Percentiles rank a stretch among this genome's conserved stretches.
Conservation (phyloP, 768 basidiomycete species). For the Royoungia palumana region DNA sequence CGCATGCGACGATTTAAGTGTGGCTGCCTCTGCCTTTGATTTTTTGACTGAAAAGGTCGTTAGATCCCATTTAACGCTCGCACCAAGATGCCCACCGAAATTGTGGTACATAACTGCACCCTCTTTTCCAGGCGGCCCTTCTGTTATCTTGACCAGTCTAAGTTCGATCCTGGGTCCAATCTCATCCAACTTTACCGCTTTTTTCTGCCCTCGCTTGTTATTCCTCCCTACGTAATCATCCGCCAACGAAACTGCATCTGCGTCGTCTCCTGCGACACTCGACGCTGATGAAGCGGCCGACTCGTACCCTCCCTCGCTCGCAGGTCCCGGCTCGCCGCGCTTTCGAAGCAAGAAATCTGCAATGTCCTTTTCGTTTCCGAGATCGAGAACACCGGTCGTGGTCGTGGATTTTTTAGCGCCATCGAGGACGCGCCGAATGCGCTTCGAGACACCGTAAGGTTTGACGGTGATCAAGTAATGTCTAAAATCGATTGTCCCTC, state of each 20-base stretch:
- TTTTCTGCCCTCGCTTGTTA: conserved; percentile 86
- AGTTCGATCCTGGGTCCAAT: conserved; percentile 96
- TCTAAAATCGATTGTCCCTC: conserved; percentile 84
- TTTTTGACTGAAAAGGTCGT: conserved; percentile 69
- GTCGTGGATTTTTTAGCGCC: conserved; percentile 39
- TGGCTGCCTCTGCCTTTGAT: conserved; percentile 67
- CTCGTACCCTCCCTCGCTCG: conserved; percentile 67
- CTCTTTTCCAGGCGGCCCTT: conserved; percentile 91
- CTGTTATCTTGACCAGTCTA: conserved; percentile 87
- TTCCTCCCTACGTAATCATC: conserved; percentile 94
- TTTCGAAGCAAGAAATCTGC: conserved; percentile 89
- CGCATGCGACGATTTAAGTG: conserved; percentile 69
- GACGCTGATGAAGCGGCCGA: conserved; percentile 77
- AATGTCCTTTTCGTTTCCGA: conserved; percentile 89
- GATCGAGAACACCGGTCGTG: conserved; percentile 56
- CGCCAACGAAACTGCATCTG: conserved; percentile 74
- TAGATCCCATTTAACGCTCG: not conserved
- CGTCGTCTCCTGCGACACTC: conserved; percentile 84
- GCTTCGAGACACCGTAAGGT: conserved; percentile 89
- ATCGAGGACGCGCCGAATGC: conserved; percentile 84
- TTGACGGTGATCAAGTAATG: conserved; percentile 96
- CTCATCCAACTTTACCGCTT: conserved; percentile 90
- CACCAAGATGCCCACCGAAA: conserved; percentile 60
- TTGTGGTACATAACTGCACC: conserved; percentile 93
- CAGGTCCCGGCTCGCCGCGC: conserved; percentile 55